Conservation (phyloP, 2,329 filamentous ascomycete genomes). For the Aspergillus eucalypticola region DNA sequence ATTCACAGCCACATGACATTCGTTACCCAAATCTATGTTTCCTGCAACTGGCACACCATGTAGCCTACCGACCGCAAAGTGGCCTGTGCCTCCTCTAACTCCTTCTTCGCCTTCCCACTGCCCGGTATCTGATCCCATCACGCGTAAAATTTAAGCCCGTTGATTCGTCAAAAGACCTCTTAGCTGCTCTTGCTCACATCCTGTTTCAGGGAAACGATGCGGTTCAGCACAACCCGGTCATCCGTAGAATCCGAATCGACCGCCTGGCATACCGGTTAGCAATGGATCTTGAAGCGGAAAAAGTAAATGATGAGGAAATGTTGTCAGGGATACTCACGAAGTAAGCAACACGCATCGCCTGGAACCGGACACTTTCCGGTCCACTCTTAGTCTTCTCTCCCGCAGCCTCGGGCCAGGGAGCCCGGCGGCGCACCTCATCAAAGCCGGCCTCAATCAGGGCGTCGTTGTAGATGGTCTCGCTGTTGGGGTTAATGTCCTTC, state of each 20-base stretch:
- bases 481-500: slow-evolving; percentile 79
- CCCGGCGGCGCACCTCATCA: slow-evolving; percentile 69
- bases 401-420: slow-evolving; percentile 79
- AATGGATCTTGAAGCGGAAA: slow-evolving; percentile 27
- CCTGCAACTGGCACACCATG: too few relatives aligned
- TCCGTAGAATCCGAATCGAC: slow-evolving; percentile 76
- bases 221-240: slow-evolving; percentile 82
- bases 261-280: slow-evolving; percentile 15
- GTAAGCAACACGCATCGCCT: slow-evolving; percentile 78
- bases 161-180: background rate
- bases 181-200: slow-evolving; percentile 18
- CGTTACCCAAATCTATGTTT: background rate
- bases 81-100: too few relatives aligned
- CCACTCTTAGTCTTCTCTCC: slow-evolving; percentile 57
- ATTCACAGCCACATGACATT: background rate
- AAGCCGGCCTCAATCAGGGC: slow-evolving; percentile 84
- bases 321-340: slow-evolving; percentile 21
- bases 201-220: slow-evolving; percentile 89
- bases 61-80: too few relatives aligned
- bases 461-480: slow-evolving; percentile 73
- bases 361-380: slow-evolving; percentile 79
- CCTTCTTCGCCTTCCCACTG: too few relatives aligned
- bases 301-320: background rate
- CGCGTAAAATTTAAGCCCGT: background rate
- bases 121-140: background rate